Evolutionary conservation across 1,139 yeast species (phyloP).

Genomic region (Pichiaceae sp.): DNA sequence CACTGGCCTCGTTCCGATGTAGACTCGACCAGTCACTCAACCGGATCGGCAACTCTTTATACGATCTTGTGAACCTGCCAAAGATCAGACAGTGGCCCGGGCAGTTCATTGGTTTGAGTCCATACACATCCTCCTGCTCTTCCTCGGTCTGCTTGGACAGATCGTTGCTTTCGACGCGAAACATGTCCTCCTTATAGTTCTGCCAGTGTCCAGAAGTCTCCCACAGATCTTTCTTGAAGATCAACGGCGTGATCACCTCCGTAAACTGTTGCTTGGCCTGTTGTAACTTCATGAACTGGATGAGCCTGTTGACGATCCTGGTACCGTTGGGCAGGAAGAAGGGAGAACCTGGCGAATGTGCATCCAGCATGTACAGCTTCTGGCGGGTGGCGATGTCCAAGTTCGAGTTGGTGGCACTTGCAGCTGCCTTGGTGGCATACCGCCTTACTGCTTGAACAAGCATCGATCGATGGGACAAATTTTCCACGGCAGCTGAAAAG

Average conservation of each 20-base stretch:
- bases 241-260: slow-evolving; percentile 90
- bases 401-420: slow-evolving; percentile 26
- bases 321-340: slow-evolving; percentile 93
- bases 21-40: slow-evolving; percentile 94
- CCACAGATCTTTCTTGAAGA: slow-evolving; percentile 81
- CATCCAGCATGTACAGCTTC: slow-evolving; percentile 66
- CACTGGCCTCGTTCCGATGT: slow-evolving; percentile 93
- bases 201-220: slow-evolving; percentile 95
- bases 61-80: slow-evolving; percentile 81
- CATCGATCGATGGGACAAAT: background rate
- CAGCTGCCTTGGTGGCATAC: background rate
- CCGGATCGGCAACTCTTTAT: slow-evolving; percentile 92
- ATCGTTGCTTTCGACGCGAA: slow-evolving; percentile 56
- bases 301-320: slow-evolving; percentile 67
- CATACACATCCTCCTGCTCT: slow-evolving; percentile 36
- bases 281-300: slow-evolving; percentile 74
- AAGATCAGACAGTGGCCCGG: slow-evolving; percentile 95
- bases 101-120: slow-evolving; percentile 97
- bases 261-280: slow-evolving; percentile 79
- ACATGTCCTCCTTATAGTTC: slow-evolving; percentile 92
- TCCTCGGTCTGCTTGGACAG: slow-evolving; percentile 14
- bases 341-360: slow-evolving; percentile 77
- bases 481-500: background rate
- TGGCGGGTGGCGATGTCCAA: slow-evolving; percentile 54
- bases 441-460: background rate